Percentiles rank a stretch among this genome's conserved stretches.
Conservation (phyloP, 139 green algal species). For the Astrephomene gubernaculifera region DNA sequence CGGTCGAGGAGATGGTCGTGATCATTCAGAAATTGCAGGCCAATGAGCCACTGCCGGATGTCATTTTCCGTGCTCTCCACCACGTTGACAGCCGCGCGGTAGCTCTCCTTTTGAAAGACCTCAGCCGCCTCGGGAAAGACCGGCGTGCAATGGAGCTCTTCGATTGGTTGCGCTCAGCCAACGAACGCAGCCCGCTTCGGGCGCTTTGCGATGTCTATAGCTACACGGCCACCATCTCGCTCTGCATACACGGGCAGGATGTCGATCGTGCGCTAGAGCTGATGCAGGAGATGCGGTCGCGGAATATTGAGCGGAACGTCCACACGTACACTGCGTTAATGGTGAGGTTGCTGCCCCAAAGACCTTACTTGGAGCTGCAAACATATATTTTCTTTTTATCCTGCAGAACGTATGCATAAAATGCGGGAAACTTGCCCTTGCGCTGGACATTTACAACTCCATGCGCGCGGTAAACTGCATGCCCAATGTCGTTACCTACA, state of each 20-base stretch:
- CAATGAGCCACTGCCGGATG: slow-evolving; percentile 63
- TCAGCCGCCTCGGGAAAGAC: slow-evolving; percentile 69
- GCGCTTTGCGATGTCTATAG: slow-evolving; percentile 84
- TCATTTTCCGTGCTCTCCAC: slow-evolving; percentile 72
- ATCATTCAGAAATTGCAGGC: slow-evolving; percentile 54
- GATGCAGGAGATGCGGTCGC: slow-evolving; percentile 74
- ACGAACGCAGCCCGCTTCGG: slow-evolving; percentile 62
- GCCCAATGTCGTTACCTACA: slow-evolving; percentile 75
- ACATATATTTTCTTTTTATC: background rate
- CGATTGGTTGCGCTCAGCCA: slow-evolving; percentile 74
- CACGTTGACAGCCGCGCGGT: slow-evolving; percentile 80
- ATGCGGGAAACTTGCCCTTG: slow-evolving; percentile 71
- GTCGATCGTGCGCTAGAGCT: slow-evolving; percentile 83
- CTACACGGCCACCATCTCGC: slow-evolving; percentile 86
- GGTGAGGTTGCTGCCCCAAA: slow-evolving; percentile 29
- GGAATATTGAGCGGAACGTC: slow-evolving; percentile 81
- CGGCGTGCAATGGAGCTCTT: slow-evolving; percentile 82
- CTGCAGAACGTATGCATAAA: slow-evolving; percentile 82
- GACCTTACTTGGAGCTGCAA: no score
- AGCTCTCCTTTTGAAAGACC: slow-evolving; percentile 84
- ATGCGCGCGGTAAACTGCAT: slow-evolving; percentile 68
- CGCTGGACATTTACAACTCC: slow-evolving; percentile 76
- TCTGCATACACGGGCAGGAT: slow-evolving; percentile 81
- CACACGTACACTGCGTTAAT: slow-evolving; percentile 89
- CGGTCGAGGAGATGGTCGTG: slow-evolving; percentile 60